Evolutionary conservation across 2,329 filamentous ascomycete species (phyloP), one percentile per base, ranked within the genome.

Genomic region (Fusarium lyarnte): DNA sequence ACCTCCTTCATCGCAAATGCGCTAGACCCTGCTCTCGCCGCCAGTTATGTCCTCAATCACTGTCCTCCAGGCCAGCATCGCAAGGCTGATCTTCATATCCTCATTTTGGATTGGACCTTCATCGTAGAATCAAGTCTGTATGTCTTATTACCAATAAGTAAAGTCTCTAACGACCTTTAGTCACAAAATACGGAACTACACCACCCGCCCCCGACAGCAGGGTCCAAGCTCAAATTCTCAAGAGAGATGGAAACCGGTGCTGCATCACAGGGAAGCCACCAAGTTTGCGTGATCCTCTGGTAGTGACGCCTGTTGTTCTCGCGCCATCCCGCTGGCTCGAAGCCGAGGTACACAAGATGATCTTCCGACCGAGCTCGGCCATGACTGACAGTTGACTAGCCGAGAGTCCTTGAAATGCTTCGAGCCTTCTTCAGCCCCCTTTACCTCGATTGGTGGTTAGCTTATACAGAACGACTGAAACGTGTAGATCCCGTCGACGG

Each of bases 1-100:
- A 2, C 0, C 10, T 1, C 47, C 0, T 51, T 35, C 6, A 11
- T 36, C 3, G 0, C 23, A 1, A 14, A 51, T 8, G n/a, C 31
- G 3, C 3, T 51, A 3, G 2, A 21, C 1, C n/a, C 31, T 21
- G 12, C 4, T 10, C 8, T 25, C 1, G 47, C 31, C 1, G 47
- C 31, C 0, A 14, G 17, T 16, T 23, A 52, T 27, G 6, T 36
- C 23, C 23, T 36, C 49, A 21, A 1, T 0, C 2, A 21, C 6
- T 36, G 31, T 4, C 13, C 0, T 21, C 16, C 3, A 0, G 12
- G n/a, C 5, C n/a, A 35, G 23, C 2, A 21, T 0, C 13, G 23
- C 0, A 2, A 21, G 17, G 7, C 9, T 21, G 23, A 36, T 0
- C n/a, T 36, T 5, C 3, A 0, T 16, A 9, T 17, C 6, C 47